phyloP scores from a whole-genome alignment of 2,329 filamentous ascomycete species.

The Aspergillus texensis region DNA sequence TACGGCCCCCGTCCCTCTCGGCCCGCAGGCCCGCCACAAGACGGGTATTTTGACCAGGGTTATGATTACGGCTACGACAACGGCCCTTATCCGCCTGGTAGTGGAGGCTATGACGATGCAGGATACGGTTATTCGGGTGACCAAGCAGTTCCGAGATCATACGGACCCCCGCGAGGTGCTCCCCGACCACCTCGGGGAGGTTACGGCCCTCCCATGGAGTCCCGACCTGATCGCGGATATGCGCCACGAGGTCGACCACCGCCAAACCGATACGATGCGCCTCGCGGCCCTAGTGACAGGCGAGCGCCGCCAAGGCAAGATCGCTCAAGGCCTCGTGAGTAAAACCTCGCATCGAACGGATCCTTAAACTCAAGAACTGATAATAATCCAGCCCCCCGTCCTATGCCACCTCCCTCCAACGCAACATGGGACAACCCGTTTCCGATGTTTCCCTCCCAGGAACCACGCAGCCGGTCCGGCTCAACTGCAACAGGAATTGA shows the following conservation, averaged over 20 bases:
- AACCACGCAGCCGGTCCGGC: slow-evolving; percentile 38
- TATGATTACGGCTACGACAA: slow-evolving; percentile 32
- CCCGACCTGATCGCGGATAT: slow-evolving; percentile 23
- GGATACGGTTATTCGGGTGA: slow-evolving; percentile 31
- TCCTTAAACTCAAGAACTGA: not conserved
- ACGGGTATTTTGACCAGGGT: slow-evolving; percentile 28
- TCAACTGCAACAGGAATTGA: slow-evolving; percentile 36
- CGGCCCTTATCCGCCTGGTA: slow-evolving; percentile 24
- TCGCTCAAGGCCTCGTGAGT: slow-evolving; percentile 39
- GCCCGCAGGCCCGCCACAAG: slow-evolving; percentile 27
- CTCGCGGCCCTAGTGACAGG: slow-evolving; percentile 30
- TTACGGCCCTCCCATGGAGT: slow-evolving; percentile 27
- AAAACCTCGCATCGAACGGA: not conserved
- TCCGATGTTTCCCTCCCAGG: slow-evolving; percentile 42
- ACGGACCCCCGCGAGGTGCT: slow-evolving; percentile 29
- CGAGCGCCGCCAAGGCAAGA: slow-evolving; percentile 35
- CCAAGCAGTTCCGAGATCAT: slow-evolving; percentile 29
- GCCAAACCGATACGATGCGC: slow-evolving; percentile 26
- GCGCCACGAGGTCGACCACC: slow-evolving; percentile 31
- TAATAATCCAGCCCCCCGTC: slow-evolving; percentile 31
- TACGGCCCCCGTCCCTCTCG: slow-evolving; percentile 29
- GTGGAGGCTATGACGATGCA: slow-evolving; percentile 29
- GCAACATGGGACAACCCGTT: slow-evolving; percentile 54
- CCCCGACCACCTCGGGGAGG: slow-evolving; percentile 37
- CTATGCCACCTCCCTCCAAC: slow-evolving; percentile 41